Evolutionary conservation across 1,284 basidiomycete species (phyloP).

Genomic region (Trametes versicolor): DNA sequence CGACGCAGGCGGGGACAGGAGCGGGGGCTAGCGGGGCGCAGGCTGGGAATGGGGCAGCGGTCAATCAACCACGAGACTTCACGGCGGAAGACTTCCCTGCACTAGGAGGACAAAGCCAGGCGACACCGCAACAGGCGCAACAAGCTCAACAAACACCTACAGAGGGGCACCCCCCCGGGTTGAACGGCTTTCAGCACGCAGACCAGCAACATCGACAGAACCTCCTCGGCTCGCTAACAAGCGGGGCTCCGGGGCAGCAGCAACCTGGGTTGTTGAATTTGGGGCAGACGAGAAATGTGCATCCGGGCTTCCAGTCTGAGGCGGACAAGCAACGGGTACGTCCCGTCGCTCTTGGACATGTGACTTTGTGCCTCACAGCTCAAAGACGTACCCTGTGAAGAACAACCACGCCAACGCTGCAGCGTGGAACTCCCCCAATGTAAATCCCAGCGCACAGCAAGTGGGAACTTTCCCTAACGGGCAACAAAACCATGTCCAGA

Average conservation of each 20-base stretch:
- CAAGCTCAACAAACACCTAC: constrained; percentile 46
- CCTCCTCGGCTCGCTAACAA: constrained; percentile 60
- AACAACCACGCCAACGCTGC: constrained; percentile 57
- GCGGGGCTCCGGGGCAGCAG: constrained; percentile 51
- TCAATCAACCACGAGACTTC: constrained; percentile 70
- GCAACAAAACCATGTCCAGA: constrained; percentile 46
- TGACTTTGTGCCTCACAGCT: constrained; percentile 19
- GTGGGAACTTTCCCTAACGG: constrained; percentile 40
- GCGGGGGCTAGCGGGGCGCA: constrained; percentile 50
- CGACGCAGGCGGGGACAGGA: constrained; percentile 75
- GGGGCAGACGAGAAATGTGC: constrained; percentile 63
- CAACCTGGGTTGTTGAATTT: constrained; percentile 77
- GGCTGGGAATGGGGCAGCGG: constrained; percentile 47
- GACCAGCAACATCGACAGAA: constrained; percentile 64
- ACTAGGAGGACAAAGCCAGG: constrained; percentile 65
- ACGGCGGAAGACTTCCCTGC: constrained; percentile 86
- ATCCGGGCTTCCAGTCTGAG: constrained; percentile 71
- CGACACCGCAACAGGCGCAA: constrained; percentile 48
- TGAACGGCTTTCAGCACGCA: constrained; percentile 71
- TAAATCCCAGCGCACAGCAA: constrained; percentile 48
- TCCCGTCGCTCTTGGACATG: constrained; percentile 33
- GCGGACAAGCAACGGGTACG: constrained; percentile 77
- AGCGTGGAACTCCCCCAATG: constrained; percentile 67
- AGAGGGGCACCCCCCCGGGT: constrained; percentile 70
- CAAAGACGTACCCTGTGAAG: constrained; percentile 65